Base-by-base conservation (phyloP, 2,329 filamentous ascomycete genomes). In the Fusarium equiseti region DNA sequence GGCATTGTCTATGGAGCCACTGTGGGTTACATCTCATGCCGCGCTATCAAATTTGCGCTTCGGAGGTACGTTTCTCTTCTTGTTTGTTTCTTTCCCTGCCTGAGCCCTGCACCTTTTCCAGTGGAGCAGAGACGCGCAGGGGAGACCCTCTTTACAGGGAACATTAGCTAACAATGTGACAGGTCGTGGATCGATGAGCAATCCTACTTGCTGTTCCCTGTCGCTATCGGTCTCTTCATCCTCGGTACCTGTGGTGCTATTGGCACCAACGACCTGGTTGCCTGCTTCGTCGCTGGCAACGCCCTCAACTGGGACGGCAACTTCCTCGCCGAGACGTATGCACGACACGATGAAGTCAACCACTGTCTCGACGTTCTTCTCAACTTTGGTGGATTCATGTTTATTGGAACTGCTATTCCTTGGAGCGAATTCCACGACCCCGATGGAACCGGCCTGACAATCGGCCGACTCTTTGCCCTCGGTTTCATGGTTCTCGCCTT, bases 341-440 rank as follows among this genome's bases (percentile, higher is more conserved):
- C 82, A 11, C 83, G 87, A 11, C 87, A 89, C 71, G 88, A 90
- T 61, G 87, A 89, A 49, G 87, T 90, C 70, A 90, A 90, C 74
- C 82, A 83, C 4, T 84, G 83, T 40, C 81, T 90, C 15, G 87
- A 90, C 54, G 84, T 88, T 0, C 75, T 90, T 0, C 80, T 90
- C 52, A 90, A 90, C 74, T 88, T 89, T 70, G 87, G 84, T 10
- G 87, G 85, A 22, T 90, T 90, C 76, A 86, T 89, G 80, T 89
- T 87, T 64, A 81, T 90, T 45, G 88, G 88, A 2, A 81, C 82
- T 8, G 81, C 85, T 49, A 81, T 90, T 55, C 88, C 87, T 0
- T 90, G 87, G 87, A 61, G 73, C 5, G 78, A 87, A 45, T 88
- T 89, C 74, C 80, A 87, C 53, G 80, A 84, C 49, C 86, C 87